Evolutionary conservation across 495 filamentous ascomycete species (phyloP), one percentile per base, ranked within the genome.

Genomic region (Cenococcum geophilum): DNA sequence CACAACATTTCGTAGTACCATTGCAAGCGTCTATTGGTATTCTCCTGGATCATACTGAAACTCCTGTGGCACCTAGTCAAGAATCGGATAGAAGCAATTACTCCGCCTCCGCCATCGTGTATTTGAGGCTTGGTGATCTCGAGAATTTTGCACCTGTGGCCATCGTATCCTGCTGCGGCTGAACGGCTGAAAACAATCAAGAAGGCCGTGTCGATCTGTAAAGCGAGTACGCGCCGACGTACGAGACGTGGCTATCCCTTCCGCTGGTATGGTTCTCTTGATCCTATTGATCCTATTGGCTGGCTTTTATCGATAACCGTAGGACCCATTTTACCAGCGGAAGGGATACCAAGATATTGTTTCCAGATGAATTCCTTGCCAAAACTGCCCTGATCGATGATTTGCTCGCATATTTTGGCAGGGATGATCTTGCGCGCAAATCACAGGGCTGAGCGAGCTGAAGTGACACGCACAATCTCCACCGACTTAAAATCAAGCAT

Each of bases 401-500:
- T 49, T 49, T 22, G 45, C 45, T 49, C 18, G 16, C 45, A 22
- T 49, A 18, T 6, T 49, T 49, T 49, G 45, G n/a, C 45, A 49
- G 45, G 1, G 27, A 49, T 14, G 22, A 18, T 8, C 45, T 22
- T 20, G 22, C 6, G 49, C 49, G 22, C 21, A 52, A 52, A 32
- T 52, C 49, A 23, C 49, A 52, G 25, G 49, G 20, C 49, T 52
- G 49, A 52, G 49, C 49, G 0, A 52, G 49, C 49, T 52, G 49
- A 52, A 25, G 21, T 52, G 49, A 52, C 49, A 25, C 49, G 9
- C 49, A 23, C 14, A 52, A 52, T 32, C 49, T 32, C 49, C 49
- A 52, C 49, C 49, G 9, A 23, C 21, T 16, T 27, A 52, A 22
- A 14, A 25, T 52, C 14, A 52, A 52, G 49, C 20, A 25, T 52